A percentile compares a stretch with the other conserved stretches of the same genome.
Conservation (phyloP, 768 basidiomycete species). For the Pleurotus cornucopiae region DNA sequence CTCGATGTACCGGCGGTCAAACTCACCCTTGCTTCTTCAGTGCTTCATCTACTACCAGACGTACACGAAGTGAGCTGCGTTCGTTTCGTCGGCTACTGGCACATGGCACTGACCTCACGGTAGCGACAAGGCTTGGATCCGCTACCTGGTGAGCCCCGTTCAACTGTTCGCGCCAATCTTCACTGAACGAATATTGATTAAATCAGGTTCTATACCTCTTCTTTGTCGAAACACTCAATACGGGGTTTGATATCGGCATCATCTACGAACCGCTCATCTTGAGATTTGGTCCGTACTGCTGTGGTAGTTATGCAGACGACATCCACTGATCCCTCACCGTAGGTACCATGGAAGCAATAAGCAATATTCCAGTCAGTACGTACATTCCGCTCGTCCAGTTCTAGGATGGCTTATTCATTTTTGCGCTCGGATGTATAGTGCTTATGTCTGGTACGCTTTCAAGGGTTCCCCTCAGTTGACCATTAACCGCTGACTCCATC, state of each 20-base stretch:
- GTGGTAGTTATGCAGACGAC: background rate
- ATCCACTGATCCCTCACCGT: background rate
- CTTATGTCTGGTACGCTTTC: slow-evolving; percentile 2
- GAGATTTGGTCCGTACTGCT: slow-evolving; percentile 3
- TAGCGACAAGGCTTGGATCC: slow-evolving; percentile 10
- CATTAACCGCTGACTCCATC: background rate
- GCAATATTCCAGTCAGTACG: slow-evolving; percentile 6
- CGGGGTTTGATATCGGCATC: slow-evolving; percentile 7
- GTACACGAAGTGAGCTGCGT: slow-evolving; percentile 3
- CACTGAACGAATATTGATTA: background rate
- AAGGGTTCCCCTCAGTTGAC: background rate
- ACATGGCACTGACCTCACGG: background rate
- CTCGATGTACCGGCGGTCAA: background rate
- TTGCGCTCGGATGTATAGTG: background rate
- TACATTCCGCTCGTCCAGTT: background rate
- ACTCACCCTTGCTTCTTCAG: background rate
- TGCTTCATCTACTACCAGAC: slow-evolving; percentile 9
- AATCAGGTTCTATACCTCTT: slow-evolving; percentile 10
- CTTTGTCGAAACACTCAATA: slow-evolving; percentile 13
- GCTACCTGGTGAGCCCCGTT: slow-evolving; percentile 2
- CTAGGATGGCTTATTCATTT: background rate
- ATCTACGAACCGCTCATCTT: slow-evolving; percentile 13
- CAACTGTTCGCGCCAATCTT: background rate
- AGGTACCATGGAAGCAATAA: slow-evolving; percentile 1
- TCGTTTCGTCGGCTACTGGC: background rate